A percentile compares a stretch with the other conserved stretches of the same genome.
Evolutionary conservation across 768 basidiomycete species (phyloP).

Genomic region (Epithele typhae): DNA sequence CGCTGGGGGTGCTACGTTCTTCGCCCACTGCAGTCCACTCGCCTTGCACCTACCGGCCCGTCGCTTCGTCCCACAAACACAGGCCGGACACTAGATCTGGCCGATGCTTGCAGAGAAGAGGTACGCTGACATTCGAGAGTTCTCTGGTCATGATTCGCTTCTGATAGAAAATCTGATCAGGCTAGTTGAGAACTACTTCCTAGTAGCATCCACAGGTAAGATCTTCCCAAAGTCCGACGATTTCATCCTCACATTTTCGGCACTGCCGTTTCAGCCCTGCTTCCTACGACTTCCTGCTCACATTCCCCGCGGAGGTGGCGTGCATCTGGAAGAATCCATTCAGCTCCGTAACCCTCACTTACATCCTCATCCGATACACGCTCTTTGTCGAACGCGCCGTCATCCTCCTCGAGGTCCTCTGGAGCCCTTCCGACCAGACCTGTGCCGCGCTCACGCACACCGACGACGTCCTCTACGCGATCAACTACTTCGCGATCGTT

Average conservation of each 20-base stretch:
- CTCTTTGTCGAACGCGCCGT: conserved; percentile 1
- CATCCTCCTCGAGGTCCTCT: background rate
- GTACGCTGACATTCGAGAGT: too few relatives aligned
- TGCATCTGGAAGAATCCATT: conserved; percentile 2
- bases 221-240: background rate
- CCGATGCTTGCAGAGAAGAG: too few relatives aligned
- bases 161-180: background rate
- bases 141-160: too few relatives aligned
- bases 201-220: background rate
- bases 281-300: background rate
- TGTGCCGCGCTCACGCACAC: conserved; percentile 14
- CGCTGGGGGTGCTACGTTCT: too few relatives aligned
- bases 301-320: background rate
- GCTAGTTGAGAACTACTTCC: background rate
- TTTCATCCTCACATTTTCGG: background rate
- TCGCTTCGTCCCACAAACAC: too few relatives aligned
- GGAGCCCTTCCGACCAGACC: conserved; percentile 8
- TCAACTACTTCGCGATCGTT: conserved; percentile 15
- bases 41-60: too few relatives aligned
- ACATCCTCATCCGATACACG: background rate
- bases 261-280: too few relatives aligned
- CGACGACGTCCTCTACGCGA: conserved; percentile 13
- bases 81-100: too few relatives aligned
- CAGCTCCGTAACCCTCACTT: background rate
- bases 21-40: too few relatives aligned